Conservation (phyloP, 441 rosid genomes). For the Isatis lusitanica region DNA sequence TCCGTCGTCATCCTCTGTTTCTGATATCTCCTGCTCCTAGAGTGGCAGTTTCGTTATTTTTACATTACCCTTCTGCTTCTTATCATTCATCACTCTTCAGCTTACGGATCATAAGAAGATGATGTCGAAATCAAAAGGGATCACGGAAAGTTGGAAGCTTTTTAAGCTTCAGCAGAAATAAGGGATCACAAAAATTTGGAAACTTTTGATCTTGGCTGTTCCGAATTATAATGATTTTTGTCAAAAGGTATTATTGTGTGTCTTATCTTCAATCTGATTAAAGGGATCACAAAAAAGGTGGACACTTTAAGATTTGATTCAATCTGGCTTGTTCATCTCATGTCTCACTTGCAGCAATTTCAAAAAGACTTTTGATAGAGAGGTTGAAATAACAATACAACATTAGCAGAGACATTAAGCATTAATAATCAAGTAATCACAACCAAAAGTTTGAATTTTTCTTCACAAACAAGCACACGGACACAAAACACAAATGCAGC, state of each 20-base stretch:
- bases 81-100: slow-evolving; percentile 5
- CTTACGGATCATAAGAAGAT: background rate
- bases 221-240: background rate
- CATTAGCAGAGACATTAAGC: slow-evolving; percentile 6
- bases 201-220: background rate
- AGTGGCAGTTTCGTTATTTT: background rate
- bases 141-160: slow-evolving; percentile 5
- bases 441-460: slow-evolving; percentile 1
- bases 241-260: background rate
- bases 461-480: slow-evolving; percentile 4
- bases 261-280: background rate
- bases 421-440: slow-evolving; percentile 30
- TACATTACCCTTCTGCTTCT: background rate
- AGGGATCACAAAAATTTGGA: background rate
- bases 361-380: background rate
- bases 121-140: background rate
- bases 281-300: background rate
- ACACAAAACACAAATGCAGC: slow-evolving; percentile 21
- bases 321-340: background rate
- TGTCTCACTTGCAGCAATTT: background rate
- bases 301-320: background rate
- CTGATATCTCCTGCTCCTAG: slow-evolving; percentile 29
- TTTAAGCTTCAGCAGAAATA: background rate
- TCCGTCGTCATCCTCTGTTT: slow-evolving; percentile 85
- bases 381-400: background rate